Base-by-base conservation (phyloP, 352 stramenopile genomes). In the Phytopythium kandeliae region DNA sequence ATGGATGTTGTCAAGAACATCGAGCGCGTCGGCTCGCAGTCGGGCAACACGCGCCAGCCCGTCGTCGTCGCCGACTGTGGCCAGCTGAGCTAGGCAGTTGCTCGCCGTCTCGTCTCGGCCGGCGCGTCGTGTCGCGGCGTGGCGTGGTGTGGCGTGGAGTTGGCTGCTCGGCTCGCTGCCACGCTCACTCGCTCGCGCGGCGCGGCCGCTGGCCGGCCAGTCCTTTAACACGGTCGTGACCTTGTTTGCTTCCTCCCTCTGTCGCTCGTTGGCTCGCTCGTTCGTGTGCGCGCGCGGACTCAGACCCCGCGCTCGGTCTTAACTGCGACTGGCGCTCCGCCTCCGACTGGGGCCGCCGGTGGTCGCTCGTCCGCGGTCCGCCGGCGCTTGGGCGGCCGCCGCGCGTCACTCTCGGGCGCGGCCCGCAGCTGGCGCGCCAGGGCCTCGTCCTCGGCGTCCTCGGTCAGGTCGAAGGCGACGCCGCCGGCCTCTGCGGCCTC, bases 11-110 rank as follows among this genome's bases (percentile, higher is more conserved):
- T 98, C n/a, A 93, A 97, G 54, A 86, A 81, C 40, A 67, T 98
- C 44, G 97, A 99, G 75, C 45, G 40, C 6, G 79, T 99, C 41
- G 97, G 97, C 65, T 97, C 82, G 54, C 80, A 96, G 68, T 96
- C 72, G 62, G 97, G 97, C 57, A 67, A 77, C 54, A 97, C 96
- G 50, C 89, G 75, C 52, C 71, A 88, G 63, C 64, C 76, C 36
- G 93, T 99, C 47, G 77, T 97, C 35, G 71, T 99, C 57, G 95
- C 88, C 58, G 89, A 98, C 73, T 98, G 85, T 65, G 97, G 97
- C 63, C 80, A 98, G 77, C 73, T 98, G 7, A 44, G 38, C 38
- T 44, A 44, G n/a, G 35, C 35, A n/a, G n/a, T n/a, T n/a, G n/a
- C n/a, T n/a, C n/a, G n/a, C n/a, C n/a, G n/a, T n/a, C n/a, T n/a